Base-by-base conservation (phyloP, 805 yeast genomes). In the Pichia rugopelliculosa region DNA sequence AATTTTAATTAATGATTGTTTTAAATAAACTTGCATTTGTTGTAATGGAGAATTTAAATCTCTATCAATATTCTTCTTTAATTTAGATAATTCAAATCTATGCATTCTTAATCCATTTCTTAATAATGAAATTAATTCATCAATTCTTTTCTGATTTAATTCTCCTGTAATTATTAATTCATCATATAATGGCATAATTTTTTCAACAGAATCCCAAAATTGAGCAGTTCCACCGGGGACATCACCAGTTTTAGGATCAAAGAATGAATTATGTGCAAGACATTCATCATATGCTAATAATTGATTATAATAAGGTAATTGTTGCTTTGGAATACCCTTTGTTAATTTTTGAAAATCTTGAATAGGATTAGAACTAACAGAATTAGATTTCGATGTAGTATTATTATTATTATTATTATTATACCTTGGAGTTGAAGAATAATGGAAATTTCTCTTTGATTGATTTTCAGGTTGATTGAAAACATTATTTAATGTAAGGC, bases 71-170 rank as follows among this genome's bases (percentile, higher is more conserved):
- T 79, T 79, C 57, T 76, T 77, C 45, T 72, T 69, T 57, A 77
- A 66, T 53, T 75, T 70, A 6, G 79, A 69, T 45, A 76, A 60
- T 56, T 77, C 79, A 36, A 69, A 64, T 59, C 83, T 68, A 54
- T 77, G 74, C 37, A 77, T 74, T 61, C 82, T 70, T 36, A 78
- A 62, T 7, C 79, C 82, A 46, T 77, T 77, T 54, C 80, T 77
- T 34, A 79, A 58, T 10, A 78, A 58, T 44, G 76, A 76, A 17
- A 77, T 70, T 47, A 77, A 57, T 33, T 68, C 67, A 13, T 77
- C 70, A 36, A 74, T 71, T 50, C 79, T 60, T 36, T 61, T 66
- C 22, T 68, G 64, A 46, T 66, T 67, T 46, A 78, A 62, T 53
- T 75, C 80, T 15, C 77, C 76, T 1, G 75, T 70, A 9, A 67